These are phyloP conservation scores for Tieghemiomyces parasiticus DNA, from an alignment of 192 early-diverging fungal genomes.

Conservation along the genomic window DNA sequence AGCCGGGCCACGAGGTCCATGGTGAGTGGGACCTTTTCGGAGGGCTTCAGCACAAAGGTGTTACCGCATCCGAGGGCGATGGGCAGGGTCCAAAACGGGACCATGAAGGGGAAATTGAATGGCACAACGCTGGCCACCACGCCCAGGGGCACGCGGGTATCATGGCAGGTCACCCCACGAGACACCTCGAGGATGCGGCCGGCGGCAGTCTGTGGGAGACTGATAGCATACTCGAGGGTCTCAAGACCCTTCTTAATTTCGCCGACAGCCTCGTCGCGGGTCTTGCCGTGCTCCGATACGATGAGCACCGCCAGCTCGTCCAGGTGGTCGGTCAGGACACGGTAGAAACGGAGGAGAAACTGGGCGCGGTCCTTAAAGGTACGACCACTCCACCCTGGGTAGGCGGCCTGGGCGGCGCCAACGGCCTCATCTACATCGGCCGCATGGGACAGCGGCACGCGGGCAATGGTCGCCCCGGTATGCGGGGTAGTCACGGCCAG, in stretches of 20 bases:
- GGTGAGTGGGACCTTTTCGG: constrained; percentile 69
- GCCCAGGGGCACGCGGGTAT: constrained; percentile 47
- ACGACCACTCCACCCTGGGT: constrained; percentile 35
- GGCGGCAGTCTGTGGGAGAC: constrained; percentile 43
- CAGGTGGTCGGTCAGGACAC: constrained; percentile 30
- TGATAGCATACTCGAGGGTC: constrained; percentile 61
- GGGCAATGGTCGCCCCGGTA: constrained; percentile 42
- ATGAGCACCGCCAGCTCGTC: constrained; percentile 58
- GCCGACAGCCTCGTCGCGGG: constrained; percentile 46
- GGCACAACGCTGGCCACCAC: constrained; percentile 69
- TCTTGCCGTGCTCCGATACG: constrained; percentile 71
- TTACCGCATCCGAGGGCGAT: constrained; percentile 55
- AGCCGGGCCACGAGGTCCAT: constrained; percentile 50
- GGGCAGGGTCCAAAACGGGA: constrained; percentile 70
- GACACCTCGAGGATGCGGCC: constrained; percentile 50
- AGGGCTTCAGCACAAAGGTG: constrained; percentile 63
- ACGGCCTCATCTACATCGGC: constrained; percentile 47
- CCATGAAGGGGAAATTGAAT: constrained; percentile 78
- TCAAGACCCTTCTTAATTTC: constrained; percentile 66
- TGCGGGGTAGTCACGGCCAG: constrained; percentile 49
- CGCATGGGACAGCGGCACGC: constrained; percentile 39
- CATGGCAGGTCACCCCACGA: constrained; percentile 47
- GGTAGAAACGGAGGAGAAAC: constrained; percentile 42
- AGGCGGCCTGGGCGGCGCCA: constrained; percentile 34
- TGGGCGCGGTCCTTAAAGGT: constrained; percentile 58